Base-by-base conservation (phyloP, 805 yeast species). In the Cyberlindnera meyerae region DNA sequence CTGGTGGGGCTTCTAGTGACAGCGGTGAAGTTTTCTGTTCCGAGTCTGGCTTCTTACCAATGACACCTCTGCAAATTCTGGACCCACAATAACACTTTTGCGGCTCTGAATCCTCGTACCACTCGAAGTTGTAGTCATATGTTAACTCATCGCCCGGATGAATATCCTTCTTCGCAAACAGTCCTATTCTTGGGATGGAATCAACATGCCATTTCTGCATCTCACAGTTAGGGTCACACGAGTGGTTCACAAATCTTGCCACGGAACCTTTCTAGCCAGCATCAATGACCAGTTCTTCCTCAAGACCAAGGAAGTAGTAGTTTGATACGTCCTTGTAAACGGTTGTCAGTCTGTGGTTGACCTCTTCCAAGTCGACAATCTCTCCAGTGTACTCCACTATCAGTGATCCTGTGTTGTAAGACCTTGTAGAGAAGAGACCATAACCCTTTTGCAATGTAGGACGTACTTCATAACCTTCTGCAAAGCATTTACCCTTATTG, bases 341-440 rank as follows among this genome's bases (percentile, higher is more conserved):
- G 7, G 55, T 52, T 4, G 45, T 42, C 44, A 68, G 51, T 18
- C 75, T 48, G 13, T 51, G 42, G 21, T 63, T 61, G 52, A 70
- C 65, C 33, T 62, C 66, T 4, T 48, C 44, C 22, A 61, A 61
- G 33, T 61, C 61, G 18, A 72, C 61, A 12, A 71, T 66, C 36
- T 72, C 77, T 11, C 77, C 77, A 2, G 71, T 62, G 44, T 70
- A 71, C 44, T 71, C 77, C 20, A 67, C 51, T 20, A 71, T 61
- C n/a, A 71, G 52, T 29, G 58, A 60, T 5, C 61, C 63, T 12
- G 68, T 61, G 5, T 52, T 44, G 31, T 64, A 68, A 1, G 49
- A 43, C 21, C 68, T 49, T 4, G 56, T 49, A 3, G 75, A 63
- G 13, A 66, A 43, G 11, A 71, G 51, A 1, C 76, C 77, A 36